Evolutionary conservation across 805 yeast species (phyloP).

Genomic region (Metschnikowia amazonensis): DNA sequence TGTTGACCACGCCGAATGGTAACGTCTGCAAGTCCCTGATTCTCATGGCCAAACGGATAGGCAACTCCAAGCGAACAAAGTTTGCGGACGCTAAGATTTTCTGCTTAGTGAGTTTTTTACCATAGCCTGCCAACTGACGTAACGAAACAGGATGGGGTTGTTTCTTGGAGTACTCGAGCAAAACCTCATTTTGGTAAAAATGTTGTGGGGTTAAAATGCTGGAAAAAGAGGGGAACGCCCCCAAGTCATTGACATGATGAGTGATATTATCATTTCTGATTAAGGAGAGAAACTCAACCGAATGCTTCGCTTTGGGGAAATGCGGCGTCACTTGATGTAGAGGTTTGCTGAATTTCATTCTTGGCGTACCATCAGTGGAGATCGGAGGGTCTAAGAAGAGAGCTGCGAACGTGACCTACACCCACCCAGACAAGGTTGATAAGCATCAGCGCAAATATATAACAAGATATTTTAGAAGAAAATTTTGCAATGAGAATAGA

Average conservation of each 20-base stretch:
- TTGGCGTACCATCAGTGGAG: neutral
- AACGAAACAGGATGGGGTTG: constrained; percentile 86
- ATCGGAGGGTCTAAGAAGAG: neutral
- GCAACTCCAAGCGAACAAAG: constrained; percentile 81
- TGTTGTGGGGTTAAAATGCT: constrained; percentile 57
- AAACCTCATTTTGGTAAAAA: constrained; percentile 76
- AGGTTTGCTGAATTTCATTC: neutral
- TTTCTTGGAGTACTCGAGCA: constrained; percentile 58
- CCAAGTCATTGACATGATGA: constrained; percentile 31
- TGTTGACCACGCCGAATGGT: constrained; percentile 81
- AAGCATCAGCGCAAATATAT: too few relatives aligned
- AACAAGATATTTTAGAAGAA: too few relatives aligned
- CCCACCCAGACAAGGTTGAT: neutral
- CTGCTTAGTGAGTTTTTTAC: constrained; percentile 68
- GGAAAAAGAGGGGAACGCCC: constrained; percentile 41
- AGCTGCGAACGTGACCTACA: neutral
- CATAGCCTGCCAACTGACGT: constrained; percentile 87
- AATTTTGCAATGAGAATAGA: too few relatives aligned
- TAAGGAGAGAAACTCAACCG: constrained; percentile 33
- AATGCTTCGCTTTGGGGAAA: constrained; percentile 29
- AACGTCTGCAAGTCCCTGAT: constrained; percentile 73
- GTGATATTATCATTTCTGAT: constrained; percentile 29
- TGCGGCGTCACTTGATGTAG: constrained; percentile 3
- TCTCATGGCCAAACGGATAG: constrained; percentile 78
- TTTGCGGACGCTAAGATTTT: constrained; percentile 81